Evolutionary conservation across 441 rosid species (phyloP).

Genomic region (Gossypium aridum): DNA sequence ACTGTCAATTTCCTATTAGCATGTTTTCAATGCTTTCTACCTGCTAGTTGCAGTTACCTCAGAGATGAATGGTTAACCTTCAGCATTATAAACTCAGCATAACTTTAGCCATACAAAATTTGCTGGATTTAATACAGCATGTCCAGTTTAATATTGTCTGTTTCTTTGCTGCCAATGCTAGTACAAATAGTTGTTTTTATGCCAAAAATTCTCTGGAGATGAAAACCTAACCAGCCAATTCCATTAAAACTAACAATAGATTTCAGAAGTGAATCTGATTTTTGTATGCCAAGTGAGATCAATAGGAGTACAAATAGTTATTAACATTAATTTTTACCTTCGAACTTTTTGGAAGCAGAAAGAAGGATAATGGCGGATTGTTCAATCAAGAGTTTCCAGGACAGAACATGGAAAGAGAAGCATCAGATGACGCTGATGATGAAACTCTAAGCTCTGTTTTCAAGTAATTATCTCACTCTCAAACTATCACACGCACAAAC

Average conservation of each 20-base stretch:
- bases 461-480: constrained; percentile 25
- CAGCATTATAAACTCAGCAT: constrained; percentile 2
- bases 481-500: not conserved
- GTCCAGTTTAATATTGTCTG: not conserved
- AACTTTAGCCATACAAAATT: not conserved
- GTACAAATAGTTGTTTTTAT: not conserved
- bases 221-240: not conserved
- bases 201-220: not conserved
- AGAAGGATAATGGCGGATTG: constrained; percentile 15
- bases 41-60: not conserved
- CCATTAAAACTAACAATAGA: not conserved
- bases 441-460: constrained; percentile 30
- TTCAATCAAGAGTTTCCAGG: constrained; percentile 6
- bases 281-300: not conserved
- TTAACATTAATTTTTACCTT: not conserved
- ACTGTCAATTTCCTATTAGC: not conserved
- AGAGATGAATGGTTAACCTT: not conserved
- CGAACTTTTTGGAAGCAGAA: constrained; percentile 20
- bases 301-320: not conserved
- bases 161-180: not conserved
- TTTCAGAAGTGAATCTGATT: not conserved
- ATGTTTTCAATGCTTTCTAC: not conserved
- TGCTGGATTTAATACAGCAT: not conserved
- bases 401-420: constrained; percentile 11
- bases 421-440: constrained; percentile 30